Conservation (phyloP, 2,329 filamentous ascomycete genomes). For the Paecilomyces sp. region DNA sequence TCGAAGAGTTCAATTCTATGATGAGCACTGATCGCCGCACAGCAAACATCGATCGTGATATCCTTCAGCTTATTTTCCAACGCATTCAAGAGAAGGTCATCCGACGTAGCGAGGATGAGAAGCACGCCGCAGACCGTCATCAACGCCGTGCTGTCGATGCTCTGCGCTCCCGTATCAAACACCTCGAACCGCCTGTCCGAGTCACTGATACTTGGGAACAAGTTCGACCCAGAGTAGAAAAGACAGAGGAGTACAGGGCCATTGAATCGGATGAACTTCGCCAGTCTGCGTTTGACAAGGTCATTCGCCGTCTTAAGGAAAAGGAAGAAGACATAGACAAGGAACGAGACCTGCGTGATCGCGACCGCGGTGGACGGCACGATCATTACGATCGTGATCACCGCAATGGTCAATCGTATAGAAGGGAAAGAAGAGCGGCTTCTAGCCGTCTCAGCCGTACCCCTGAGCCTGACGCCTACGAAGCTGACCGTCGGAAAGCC, state of each 20-base stretch:
- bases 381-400: constrained; percentile 55
- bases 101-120: constrained; percentile 77
- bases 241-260: constrained; percentile 75
- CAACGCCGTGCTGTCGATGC: constrained; percentile 80
- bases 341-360: constrained; percentile 44
- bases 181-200: constrained; percentile 75
- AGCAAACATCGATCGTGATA: constrained; percentile 75
- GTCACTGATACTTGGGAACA: constrained; percentile 81
- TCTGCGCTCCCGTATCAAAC: constrained; percentile 79
- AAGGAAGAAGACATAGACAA: constrained; percentile 75
- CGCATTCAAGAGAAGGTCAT: constrained; percentile 81
- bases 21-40: constrained; percentile 83
- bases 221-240: constrained; percentile 70
- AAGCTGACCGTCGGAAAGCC: constrained; percentile 88
- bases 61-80: constrained; percentile 74
- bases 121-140: constrained; percentile 70
- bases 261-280: constrained; percentile 77
- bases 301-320: constrained; percentile 82
- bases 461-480: constrained; percentile 89
- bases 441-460: constrained; percentile 65
- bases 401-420: constrained; percentile 35
- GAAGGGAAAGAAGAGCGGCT: constrained; percentile 31
- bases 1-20: constrained; percentile 78
- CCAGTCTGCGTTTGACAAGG: constrained; percentile 80
- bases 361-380: constrained; percentile 41